Evolutionary conservation across 1,284 basidiomycete genomes (phyloP), one percentile per base, ranked within the genome.

Genomic region (Tetrapyrgos nigripes): DNA sequence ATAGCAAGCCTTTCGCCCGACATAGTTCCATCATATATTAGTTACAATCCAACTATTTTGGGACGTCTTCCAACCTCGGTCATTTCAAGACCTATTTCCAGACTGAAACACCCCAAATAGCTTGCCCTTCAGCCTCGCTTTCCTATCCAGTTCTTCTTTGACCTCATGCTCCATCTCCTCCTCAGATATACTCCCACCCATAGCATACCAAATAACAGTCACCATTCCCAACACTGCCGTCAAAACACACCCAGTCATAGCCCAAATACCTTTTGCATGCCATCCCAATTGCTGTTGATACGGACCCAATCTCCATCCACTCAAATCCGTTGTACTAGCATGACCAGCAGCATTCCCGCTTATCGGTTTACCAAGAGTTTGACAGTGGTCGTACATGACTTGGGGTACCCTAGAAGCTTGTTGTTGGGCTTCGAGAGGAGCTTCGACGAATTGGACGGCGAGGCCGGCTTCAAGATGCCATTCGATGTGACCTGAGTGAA

Each of bases 201-300:
- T 77, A 26, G 57, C 56, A 73, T 97, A 98, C 93, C 94, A 96
- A 45, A 87, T 76, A 21, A 97, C 91, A 0, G 86, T 84, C 2
- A 78, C 70, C 83, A 96, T 89, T 1, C 96, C 96, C 50, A 96
- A 66, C 26, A 93, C 77, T 1, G 93, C 94, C 1, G 92, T 87
- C 59, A 97, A 74, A 55, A 96, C 87, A 69, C 93, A 87, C 70
- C 92, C 95, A 1, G 87, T 83, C 82, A 98, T 87, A 23, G 96
- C 95, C 28, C 87, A 86, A 61, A 94, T 92, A 27, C 91, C 94
- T 72, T 83, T 88, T 26, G 87, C 74, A 57, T 84, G 86, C 93
- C 93, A 96, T n/a, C 92, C 92, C 50, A 88, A 71, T 17, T 50
- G 76, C 71, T 92, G 91, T 23, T 77, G 81, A 78, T 73, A 92